phyloP scores from a whole-genome alignment of 2,329 filamentous ascomycete genomes.

The Penicillium verrucosum region DNA sequence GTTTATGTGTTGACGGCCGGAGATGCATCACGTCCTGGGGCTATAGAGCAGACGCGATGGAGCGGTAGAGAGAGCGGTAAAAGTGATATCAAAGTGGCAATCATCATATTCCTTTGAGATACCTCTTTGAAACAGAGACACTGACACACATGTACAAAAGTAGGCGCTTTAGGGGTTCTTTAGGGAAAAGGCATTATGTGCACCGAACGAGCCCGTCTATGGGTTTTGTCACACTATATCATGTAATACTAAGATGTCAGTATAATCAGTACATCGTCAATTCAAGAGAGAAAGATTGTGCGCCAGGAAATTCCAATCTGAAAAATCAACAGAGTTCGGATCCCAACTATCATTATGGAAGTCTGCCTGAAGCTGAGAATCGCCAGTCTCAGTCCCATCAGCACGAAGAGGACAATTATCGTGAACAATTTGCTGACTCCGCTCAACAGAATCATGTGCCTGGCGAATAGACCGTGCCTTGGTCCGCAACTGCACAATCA shows the following conservation, averaged over 20 bases:
- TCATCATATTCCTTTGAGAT: neutral
- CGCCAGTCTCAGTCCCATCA: neutral
- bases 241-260: neutral
- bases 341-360: conserved; percentile 20
- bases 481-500: conserved; percentile 16
- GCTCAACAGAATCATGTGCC: neutral
- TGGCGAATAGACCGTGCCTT: conserved; percentile 18
- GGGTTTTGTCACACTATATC: neutral
- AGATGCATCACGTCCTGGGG: neutral
- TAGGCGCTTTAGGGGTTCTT: neutral
- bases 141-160: too few relatives aligned
- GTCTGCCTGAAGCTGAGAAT: neutral
- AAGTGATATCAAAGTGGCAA: neutral
- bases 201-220: neutral
- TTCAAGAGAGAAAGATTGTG: conserved; percentile 10
- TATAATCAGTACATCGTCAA: neutral
- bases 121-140: neutral
- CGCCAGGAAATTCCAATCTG: conserved; percentile 21
- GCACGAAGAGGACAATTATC: neutral
- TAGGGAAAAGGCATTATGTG: neutral
- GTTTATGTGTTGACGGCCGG: neutral
- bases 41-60: neutral
- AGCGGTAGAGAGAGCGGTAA: neutral
- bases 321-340: conserved; percentile 17
- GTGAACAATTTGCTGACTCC: neutral